Evolutionary conservation across 2,329 filamentous ascomycete species (phyloP).

Genomic region (Pestalotiopsis sp.): DNA sequence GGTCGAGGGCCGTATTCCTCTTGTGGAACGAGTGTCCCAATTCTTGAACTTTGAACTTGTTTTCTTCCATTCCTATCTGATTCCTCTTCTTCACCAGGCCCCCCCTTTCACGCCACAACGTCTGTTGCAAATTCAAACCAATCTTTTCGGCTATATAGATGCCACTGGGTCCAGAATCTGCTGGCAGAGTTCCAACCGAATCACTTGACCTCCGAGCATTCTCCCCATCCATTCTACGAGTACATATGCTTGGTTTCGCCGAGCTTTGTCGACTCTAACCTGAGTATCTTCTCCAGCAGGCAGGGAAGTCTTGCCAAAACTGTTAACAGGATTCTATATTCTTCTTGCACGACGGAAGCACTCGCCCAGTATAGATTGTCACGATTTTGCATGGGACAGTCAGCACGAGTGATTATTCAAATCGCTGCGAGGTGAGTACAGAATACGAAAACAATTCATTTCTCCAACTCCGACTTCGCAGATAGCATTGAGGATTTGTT

Average conservation of each 20-base stretch:
- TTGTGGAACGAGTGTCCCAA: slow-evolving; percentile 28
- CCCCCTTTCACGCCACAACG: not conserved
- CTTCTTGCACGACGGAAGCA: not conserved
- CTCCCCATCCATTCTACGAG: not conserved
- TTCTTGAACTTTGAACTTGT: slow-evolving; percentile 24
- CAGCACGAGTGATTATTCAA: not conserved
- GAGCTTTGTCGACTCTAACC: not conserved
- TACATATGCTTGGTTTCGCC: not conserved
- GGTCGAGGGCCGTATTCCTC: slow-evolving; percentile 27
- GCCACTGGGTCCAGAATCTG: not conserved
- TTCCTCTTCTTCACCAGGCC: not conserved
- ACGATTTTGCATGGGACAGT: not conserved
- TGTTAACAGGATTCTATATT: not conserved
- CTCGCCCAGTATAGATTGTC: not conserved
- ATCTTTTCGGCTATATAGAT: slow-evolving; percentile 38
- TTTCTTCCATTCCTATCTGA: not conserved
- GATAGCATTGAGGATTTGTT: slow-evolving; percentile 6
- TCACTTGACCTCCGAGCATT: not conserved
- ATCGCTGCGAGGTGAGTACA: not conserved
- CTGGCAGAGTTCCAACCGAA: not conserved
- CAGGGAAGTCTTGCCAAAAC: not conserved
- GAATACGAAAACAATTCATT: not conserved
- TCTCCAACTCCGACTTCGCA: not conserved
- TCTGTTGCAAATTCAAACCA: not conserved
- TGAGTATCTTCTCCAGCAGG: not conserved